Percentiles rank a stretch among this genome's conserved stretches.
These are phyloP conservation scores for Talaromyces sp. DNA, from an alignment of 2,329 filamentous ascomycete genomes.

Conservation along the genomic window DNA sequence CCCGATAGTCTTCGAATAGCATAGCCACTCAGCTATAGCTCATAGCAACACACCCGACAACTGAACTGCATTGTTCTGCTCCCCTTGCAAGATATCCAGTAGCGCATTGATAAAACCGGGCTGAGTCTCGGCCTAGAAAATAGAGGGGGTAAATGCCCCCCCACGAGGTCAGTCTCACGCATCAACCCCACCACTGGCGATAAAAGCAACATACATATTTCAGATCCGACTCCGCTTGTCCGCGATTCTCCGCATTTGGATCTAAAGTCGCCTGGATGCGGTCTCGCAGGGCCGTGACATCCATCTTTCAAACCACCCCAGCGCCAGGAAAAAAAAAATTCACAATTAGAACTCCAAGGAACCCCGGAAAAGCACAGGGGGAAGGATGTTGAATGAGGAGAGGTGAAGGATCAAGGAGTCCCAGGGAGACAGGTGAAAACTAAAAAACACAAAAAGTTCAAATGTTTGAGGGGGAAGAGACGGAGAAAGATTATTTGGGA, in stretches of 20 bases:
- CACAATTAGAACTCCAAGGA: conserved; percentile 25
- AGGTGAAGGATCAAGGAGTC: conserved; percentile 15
- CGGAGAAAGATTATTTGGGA: conserved; percentile 20
- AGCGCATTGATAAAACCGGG: conserved; percentile 88
- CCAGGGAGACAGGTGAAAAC: conserved; percentile 13
- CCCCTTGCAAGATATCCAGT: conserved; percentile 84
- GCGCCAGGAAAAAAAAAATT: conserved; percentile 33
- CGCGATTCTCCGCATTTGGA: conserved; percentile 62
- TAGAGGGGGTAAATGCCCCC: conserved; percentile 12
- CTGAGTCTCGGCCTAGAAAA: conserved; percentile 78
- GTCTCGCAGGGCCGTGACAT: conserved; percentile 62
- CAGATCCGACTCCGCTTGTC: conserved; percentile 66
- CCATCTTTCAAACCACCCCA: conserved; percentile 54
- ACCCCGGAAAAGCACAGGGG: conserved; percentile 20
- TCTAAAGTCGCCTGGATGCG: conserved; percentile 67
- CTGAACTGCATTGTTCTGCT: conserved; percentile 82
- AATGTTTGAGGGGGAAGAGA: conserved; percentile 26
- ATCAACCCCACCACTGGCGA: conserved; percentile 11
- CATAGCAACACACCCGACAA: conserved; percentile 70
- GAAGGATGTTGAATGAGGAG: conserved; percentile 1
- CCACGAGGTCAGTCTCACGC: conserved; percentile 20
- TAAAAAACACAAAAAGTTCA: conserved; percentile 9
- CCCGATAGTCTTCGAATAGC: too few relatives aligned
- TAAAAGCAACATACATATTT: conserved; percentile 59
- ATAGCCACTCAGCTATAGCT: neutral